Evolutionary conservation across 2,329 filamentous ascomycete species (phyloP), one percentile per base, ranked within the genome.

Genomic region (Fusarium musae): DNA sequence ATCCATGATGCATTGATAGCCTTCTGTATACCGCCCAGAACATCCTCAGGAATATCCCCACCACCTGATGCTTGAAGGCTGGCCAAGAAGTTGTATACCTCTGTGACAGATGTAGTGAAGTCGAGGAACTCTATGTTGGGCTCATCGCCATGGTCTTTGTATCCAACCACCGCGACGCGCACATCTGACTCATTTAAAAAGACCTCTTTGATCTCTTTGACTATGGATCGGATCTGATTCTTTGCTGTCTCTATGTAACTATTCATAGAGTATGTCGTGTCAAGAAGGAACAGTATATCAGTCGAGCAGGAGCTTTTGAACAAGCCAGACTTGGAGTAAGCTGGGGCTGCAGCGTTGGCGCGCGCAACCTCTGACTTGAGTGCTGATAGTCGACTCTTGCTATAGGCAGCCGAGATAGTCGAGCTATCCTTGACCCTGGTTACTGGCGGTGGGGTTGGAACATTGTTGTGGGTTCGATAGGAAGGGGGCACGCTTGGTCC

Each of bases 201-300:
- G 21, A 82, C 81, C 15, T 71, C 61, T 15, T 83, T 72, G 50
- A 83, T 83, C 54, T 62, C 74, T 64, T 69, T 77, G 53, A 83
- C 78, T 3, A 46, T 57, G 2, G 53, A 44, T 34, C 53, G 16
- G 39, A 57, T 44, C 50, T 83, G 81, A 3, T 75, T 52, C 61
- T 82, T 83, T 39, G 81, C 81, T 5, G 79, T 78, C 2, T 78
- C 65, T 39, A 83, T 81, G 58, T 81, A 78, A 3, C 53, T 37
- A 1, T 13, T 11, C 82, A 83, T 83, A 8, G 82, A 83, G 4
- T 62, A 65, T 1, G 82, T 83, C 0, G 79, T 81, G 61, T 84
- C 82, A 11, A 83, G 79, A 26, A 83, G 75, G 57, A 83, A 83
- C 5, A 83, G 66, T 58, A 83, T 50, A 62, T 83, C 82, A 11